These are phyloP conservation scores for Penicillium soppii DNA, from an alignment of 495 filamentous ascomycete genomes.

Conservation along the genomic window DNA sequence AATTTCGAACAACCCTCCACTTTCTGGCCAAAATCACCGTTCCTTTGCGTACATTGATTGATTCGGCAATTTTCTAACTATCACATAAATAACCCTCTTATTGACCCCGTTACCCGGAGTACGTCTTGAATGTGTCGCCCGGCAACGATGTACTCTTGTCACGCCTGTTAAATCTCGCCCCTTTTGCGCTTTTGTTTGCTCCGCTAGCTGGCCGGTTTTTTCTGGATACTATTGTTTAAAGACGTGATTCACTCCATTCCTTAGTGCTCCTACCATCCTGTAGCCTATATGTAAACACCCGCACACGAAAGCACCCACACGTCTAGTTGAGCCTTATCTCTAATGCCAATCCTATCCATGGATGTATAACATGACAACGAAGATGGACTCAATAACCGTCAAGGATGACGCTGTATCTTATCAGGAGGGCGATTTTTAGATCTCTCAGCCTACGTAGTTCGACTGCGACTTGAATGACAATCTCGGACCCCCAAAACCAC, in stretches of 20 bases:
- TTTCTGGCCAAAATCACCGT: background rate
- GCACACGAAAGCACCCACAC: too few species aligned
- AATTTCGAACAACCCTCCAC: too few species aligned
- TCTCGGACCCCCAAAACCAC: background rate
- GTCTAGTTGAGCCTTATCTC: too few species aligned
- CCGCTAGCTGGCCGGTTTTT: slow-evolving; percentile 7
- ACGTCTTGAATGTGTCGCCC: slow-evolving; percentile 10
- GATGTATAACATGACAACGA: too few species aligned
- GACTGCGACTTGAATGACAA: background rate
- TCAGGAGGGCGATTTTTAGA: too few species aligned
- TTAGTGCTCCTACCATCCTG: too few species aligned
- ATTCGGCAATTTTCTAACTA: background rate
- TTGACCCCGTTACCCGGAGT: background rate
- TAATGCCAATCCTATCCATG: too few species aligned
- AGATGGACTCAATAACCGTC: too few species aligned
- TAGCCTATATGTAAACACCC: too few species aligned
- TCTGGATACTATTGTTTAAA: slow-evolving; percentile 7
- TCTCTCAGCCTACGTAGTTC: background rate
- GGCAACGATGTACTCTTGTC: slow-evolving; percentile 3
- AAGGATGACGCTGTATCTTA: too few species aligned
- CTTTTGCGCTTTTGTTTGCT: background rate
- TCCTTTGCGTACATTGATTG: background rate
- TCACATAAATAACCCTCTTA: background rate
- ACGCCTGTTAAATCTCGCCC: background rate
- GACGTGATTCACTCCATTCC: background rate